Conservation (phyloP, 139 green algal genomes). For the Coelastrella sp. region DNA sequence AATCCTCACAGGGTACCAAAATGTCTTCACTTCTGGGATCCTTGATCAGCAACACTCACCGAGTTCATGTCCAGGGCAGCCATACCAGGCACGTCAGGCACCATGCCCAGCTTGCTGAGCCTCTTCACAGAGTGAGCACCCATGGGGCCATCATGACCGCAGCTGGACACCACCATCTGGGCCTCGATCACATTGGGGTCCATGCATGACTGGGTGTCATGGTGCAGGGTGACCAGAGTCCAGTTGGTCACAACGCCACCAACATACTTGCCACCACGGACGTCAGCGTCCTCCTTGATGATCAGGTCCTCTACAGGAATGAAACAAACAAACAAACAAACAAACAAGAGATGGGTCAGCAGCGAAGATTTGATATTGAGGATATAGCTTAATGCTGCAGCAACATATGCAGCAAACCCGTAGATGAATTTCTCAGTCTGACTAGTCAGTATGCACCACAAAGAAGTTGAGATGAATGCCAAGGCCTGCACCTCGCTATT, state of each 20-base stretch:
- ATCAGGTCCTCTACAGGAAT: slow-evolving; percentile 72
- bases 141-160: slow-evolving; percentile 97
- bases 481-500: no score
- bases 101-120: slow-evolving; percentile 89
- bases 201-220: slow-evolving; percentile 98
- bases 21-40: no score
- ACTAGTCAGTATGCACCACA: no score
- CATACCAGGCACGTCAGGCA: slow-evolving; percentile 90
- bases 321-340: neutral
- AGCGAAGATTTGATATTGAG: no score
- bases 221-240: slow-evolving; percentile 96
- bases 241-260: slow-evolving; percentile 97
- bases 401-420: no score
- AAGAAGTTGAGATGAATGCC: no score
- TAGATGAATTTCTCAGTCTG: no score
- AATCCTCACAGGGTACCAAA: no score
- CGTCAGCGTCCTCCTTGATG: slow-evolving; percentile 59
- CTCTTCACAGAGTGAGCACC: slow-evolving; percentile 92
- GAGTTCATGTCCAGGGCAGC: slow-evolving; percentile 97
- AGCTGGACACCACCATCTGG: slow-evolving; percentile 89
- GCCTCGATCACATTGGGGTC: slow-evolving; percentile 93
- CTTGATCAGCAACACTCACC: slow-evolving; percentile 14
- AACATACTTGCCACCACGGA: slow-evolving; percentile 38
- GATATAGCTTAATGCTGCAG: no score
- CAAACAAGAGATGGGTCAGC: neutral